Percentiles rank a stretch among this genome's conserved stretches.
Conservation (phyloP, 106 monocot genomes). For the Hemerocallis citrina region DNA sequence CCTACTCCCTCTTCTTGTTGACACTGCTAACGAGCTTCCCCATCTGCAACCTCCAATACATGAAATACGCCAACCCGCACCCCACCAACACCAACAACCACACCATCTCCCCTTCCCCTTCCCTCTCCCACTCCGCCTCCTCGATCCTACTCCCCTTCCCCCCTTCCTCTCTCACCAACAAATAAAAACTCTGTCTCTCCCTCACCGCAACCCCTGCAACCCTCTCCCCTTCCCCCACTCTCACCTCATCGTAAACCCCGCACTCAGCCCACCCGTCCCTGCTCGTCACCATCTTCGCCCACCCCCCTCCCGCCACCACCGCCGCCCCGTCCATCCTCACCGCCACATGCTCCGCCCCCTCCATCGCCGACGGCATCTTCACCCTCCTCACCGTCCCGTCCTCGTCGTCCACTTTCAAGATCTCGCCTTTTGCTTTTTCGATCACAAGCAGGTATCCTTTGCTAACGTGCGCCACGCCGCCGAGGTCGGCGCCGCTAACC, state of each 20-base stretch:
- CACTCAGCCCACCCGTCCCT: conserved; percentile 42
- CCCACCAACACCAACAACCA: conserved; percentile 54
- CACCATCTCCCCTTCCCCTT: conserved; percentile 61
- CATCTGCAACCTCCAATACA: conserved; percentile 96
- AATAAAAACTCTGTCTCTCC: conserved; percentile 35
- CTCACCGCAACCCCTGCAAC: conserved; percentile 31
- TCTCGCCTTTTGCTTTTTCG: conserved; percentile 14
- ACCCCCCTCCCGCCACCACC: conserved; percentile 20
- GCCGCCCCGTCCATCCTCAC: conserved; percentile 41
- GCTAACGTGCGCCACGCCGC: conserved; percentile 27
- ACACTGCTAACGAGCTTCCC: conserved; percentile 38
- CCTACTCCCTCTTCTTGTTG: conserved; percentile 73
- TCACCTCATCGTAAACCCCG: conserved; percentile 29
- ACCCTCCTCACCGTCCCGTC: conserved; percentile 34
- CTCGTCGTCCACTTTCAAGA: conserved; percentile 59
- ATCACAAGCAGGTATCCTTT: conserved; percentile 58
- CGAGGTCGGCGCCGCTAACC: conserved; percentile 16
- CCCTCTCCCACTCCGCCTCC: conserved; percentile 65
- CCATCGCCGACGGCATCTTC: background rate
- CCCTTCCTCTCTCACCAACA: conserved; percentile 20
- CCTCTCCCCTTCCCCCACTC: conserved; percentile 18
- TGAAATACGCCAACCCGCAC: conserved; percentile 55
- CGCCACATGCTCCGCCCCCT: conserved; percentile 11
- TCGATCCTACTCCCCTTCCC: conserved; percentile 25
- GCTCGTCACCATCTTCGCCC: conserved; percentile 28